A percentile compares a stretch with the other conserved stretches of the same genome.
Evolutionary conservation across 2,329 filamentous ascomycete species (phyloP).

Genomic region (Pseudogymnoascus destructans): DNA sequence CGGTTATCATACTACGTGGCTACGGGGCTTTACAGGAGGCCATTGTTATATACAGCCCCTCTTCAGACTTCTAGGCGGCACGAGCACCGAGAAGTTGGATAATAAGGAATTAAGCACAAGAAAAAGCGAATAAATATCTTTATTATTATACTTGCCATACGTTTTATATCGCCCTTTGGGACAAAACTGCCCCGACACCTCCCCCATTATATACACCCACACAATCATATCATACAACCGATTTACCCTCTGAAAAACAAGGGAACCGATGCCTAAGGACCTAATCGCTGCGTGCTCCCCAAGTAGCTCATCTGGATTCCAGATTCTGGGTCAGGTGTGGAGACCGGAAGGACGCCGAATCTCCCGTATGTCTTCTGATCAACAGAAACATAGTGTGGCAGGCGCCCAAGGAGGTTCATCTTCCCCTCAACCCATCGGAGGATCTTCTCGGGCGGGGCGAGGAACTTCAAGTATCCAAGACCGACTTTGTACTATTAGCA

Average conservation of each 20-base stretch:
- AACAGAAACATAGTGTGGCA: constrained; percentile 87
- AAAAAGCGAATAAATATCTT: neutral
- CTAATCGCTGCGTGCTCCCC: constrained; percentile 53
- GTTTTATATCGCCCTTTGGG: constrained; percentile 1
- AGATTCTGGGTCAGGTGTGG: constrained; percentile 27
- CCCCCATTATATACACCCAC: neutral
- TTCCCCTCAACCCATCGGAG: constrained; percentile 82
- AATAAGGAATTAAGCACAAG: neutral
- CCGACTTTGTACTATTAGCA: constrained; percentile 44
- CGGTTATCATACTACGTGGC: neutral
- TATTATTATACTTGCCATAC: neutral
- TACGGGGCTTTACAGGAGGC: neutral
- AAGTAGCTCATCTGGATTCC: constrained; percentile 45
- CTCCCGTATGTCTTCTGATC: constrained; percentile 93
- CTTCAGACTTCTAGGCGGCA: too few relatives aligned
- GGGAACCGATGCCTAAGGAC: constrained; percentile 37
- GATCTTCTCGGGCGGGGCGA: constrained; percentile 79
- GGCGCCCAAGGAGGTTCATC: constrained; percentile 66
- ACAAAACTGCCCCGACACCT: neutral
- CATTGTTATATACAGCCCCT: too few relatives aligned
- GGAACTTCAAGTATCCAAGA: constrained; percentile 74
- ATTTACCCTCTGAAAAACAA: neutral
- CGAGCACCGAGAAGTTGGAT: neutral
- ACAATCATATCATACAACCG: constrained; percentile 3
- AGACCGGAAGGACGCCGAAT: constrained; percentile 67